Evolutionary conservation across 2,329 filamentous ascomycete genomes (phyloP).

Genomic region (Byssoonygena ceratinophila): DNA sequence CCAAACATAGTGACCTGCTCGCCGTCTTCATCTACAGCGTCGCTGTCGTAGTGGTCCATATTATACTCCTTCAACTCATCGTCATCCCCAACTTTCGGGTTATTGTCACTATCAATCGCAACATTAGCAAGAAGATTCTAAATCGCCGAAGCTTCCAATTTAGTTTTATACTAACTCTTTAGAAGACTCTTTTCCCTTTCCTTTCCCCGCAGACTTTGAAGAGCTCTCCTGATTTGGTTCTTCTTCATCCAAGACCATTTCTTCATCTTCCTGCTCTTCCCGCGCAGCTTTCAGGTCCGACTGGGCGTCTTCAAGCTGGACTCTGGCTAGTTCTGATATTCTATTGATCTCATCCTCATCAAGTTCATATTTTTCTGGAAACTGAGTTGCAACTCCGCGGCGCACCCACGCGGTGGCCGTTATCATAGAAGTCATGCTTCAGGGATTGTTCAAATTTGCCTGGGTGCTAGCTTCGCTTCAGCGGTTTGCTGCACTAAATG

Average conservation of each 20-base stretch:
- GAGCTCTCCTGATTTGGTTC: slow-evolving; percentile 20
- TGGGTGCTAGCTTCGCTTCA: neutral
- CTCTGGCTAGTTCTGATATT: slow-evolving; percentile 62
- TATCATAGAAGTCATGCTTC: slow-evolving; percentile 52
- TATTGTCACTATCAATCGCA: neutral
- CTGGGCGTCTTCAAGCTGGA: slow-evolving; percentile 83
- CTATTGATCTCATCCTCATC: slow-evolving; percentile 65
- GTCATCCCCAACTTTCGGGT: slow-evolving; percentile 47
- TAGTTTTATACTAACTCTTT: slow-evolving; percentile 14
- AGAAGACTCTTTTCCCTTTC: slow-evolving; percentile 17
- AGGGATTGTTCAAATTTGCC: neutral
- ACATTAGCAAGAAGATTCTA: neutral
- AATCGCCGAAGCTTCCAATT: neutral
- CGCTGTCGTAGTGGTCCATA: slow-evolving; percentile 88
- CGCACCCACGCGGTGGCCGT: slow-evolving; percentile 67
- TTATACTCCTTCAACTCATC: slow-evolving; percentile 94
- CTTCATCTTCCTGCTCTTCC: slow-evolving; percentile 27
- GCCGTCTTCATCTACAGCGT: slow-evolving; percentile 54
- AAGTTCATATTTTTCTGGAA: slow-evolving; percentile 63
- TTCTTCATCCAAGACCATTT: slow-evolving; percentile 28
- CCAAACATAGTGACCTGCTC: slow-evolving; percentile 86
- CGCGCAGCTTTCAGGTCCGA: slow-evolving; percentile 69
- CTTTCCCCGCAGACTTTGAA: slow-evolving; percentile 20
- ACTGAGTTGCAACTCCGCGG: slow-evolving; percentile 63
- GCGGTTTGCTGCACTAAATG: neutral